Percentiles rank a stretch among this genome's conserved stretches.
Evolutionary conservation across 177 flowering plant species (phyloP).

Genomic region (Telopea speciosissima): DNA sequence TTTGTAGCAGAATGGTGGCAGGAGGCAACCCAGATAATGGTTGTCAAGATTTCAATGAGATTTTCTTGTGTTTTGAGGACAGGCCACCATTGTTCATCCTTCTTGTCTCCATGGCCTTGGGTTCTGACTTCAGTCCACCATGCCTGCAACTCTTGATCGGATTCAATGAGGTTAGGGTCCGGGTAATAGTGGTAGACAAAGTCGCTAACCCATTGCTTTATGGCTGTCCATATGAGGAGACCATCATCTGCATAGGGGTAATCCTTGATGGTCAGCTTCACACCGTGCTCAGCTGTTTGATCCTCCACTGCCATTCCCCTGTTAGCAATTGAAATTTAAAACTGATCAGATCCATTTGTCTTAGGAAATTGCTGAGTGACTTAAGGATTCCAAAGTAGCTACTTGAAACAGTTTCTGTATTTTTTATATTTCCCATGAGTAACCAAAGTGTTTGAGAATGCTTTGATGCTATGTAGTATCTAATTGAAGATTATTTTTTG

Average conservation of each 20-base stretch:
- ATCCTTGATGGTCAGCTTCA: slow-evolving; percentile 54
- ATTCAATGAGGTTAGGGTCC: slow-evolving; percentile 18
- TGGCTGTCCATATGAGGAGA: slow-evolving; percentile 48
- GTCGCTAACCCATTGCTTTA: slow-evolving; percentile 56
- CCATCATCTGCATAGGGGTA: slow-evolving; percentile 76
- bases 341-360: too few relatives aligned
- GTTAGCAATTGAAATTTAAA: background rate
- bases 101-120: slow-evolving; percentile 70
- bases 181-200: slow-evolving; percentile 62
- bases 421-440: too few relatives aligned
- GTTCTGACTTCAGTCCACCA: slow-evolving; percentile 70
- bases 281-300: slow-evolving; percentile 52
- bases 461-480: too few relatives aligned
- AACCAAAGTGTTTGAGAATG: too few relatives aligned
- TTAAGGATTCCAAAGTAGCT: too few relatives aligned
- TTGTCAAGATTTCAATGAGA: slow-evolving; percentile 43
- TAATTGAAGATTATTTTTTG: too few relatives aligned
- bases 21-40: slow-evolving; percentile 61
- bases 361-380: too few relatives aligned
- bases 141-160: slow-evolving; percentile 63
- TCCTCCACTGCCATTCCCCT: slow-evolving; percentile 86
- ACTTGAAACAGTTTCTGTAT: too few relatives aligned
- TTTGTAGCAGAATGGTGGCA: slow-evolving; percentile 79
- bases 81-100: slow-evolving; percentile 84
- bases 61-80: slow-evolving; percentile 37